Evolutionary conservation across 768 basidiomycete genomes (phyloP).

Genomic region (Phylloporus scabripes): DNA sequence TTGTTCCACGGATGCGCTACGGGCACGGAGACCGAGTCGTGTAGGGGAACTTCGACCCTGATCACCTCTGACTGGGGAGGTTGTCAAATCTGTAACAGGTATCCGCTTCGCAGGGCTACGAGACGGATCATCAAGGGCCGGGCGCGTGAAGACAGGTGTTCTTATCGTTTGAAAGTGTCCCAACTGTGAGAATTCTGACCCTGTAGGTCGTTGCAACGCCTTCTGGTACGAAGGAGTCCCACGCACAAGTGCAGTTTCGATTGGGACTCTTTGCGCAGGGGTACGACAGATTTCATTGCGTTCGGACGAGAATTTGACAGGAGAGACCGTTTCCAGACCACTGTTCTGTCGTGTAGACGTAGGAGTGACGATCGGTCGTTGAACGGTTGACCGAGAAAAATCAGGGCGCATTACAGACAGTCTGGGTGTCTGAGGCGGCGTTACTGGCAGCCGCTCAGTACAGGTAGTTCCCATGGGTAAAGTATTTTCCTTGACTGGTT

Average conservation of each 20-base stretch:
- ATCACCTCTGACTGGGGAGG: conserved; percentile 22
- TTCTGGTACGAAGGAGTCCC: conserved; percentile 49
- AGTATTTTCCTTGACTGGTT: conserved; percentile 16
- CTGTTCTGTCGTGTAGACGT: conserved; percentile 23
- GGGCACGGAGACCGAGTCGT: conserved; percentile 19
- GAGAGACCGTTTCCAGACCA: conserved; percentile 18
- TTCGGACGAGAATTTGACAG: conserved; percentile 33
- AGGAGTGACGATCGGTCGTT: conserved; percentile 27
- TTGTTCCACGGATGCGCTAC: conserved; percentile 36
- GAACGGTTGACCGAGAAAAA: conserved; percentile 16
- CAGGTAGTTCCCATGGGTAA: conserved; percentile 4
- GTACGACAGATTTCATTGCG: conserved; percentile 42
- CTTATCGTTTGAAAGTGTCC: conserved; percentile 12
- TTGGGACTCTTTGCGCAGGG: conserved; percentile 60
- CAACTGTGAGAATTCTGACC: conserved; percentile 17
- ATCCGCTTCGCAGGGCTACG: conserved; percentile 34
- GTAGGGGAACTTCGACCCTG: conserved; percentile 12
- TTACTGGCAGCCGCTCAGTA: conserved; percentile 19
- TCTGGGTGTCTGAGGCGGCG: conserved; percentile 15
- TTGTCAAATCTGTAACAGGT: conserved; percentile 23
- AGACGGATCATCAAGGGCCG: conserved; percentile 33
- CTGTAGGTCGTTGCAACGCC: conserved; percentile 31
- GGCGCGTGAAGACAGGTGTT: conserved; percentile 39
- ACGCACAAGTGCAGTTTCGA: conserved; percentile 45
- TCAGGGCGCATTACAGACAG: conserved; percentile 10